Conservation (phyloP, 345 rosid genomes). For the Syzygium aromaticum region DNA sequence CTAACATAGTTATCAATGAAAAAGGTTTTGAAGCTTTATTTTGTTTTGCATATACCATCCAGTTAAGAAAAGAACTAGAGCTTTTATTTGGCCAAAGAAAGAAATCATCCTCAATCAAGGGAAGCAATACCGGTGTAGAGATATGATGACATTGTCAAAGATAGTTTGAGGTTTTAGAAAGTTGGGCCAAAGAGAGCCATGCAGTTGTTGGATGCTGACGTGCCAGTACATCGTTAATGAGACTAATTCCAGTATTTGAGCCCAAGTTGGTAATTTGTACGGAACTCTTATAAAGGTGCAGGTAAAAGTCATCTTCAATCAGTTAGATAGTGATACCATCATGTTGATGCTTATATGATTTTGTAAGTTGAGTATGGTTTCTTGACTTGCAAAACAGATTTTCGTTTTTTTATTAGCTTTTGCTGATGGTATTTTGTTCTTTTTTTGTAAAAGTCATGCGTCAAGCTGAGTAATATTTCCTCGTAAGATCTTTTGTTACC, state of each 20-base stretch:
- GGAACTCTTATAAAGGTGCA: slow-evolving; percentile 40
- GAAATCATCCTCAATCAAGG: slow-evolving; percentile 55
- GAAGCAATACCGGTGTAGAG: slow-evolving; percentile 60
- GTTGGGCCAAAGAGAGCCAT: slow-evolving; percentile 60
- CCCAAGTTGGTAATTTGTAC: slow-evolving; percentile 43
- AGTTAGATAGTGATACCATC: slow-evolving; percentile 19
- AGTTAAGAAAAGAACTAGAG: slow-evolving; percentile 62
- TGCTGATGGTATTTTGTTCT: background rate
- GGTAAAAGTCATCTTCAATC: slow-evolving; percentile 39
- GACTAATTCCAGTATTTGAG: slow-evolving; percentile 42
- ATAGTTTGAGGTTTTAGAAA: slow-evolving; percentile 44
- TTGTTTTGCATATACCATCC: slow-evolving; percentile 61
- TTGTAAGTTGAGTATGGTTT: background rate
- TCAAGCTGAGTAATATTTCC: background rate
- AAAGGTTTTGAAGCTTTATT: slow-evolving; percentile 37
- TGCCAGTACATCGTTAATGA: slow-evolving; percentile 36
- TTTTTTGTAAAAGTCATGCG: background rate
- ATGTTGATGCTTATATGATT: slow-evolving; percentile 1
- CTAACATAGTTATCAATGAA: slow-evolving; percentile 10
- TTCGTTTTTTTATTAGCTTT: background rate
- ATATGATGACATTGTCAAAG: slow-evolving; percentile 44
- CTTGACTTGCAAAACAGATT: background rate
- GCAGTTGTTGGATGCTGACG: slow-evolving; percentile 57
- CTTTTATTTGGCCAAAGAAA: slow-evolving; percentile 72
- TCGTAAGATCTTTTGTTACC: background rate